Evolutionary conservation across 371 early-diverging fungal species (phyloP).

Genomic region (Dichotomocladium elegans): DNA sequence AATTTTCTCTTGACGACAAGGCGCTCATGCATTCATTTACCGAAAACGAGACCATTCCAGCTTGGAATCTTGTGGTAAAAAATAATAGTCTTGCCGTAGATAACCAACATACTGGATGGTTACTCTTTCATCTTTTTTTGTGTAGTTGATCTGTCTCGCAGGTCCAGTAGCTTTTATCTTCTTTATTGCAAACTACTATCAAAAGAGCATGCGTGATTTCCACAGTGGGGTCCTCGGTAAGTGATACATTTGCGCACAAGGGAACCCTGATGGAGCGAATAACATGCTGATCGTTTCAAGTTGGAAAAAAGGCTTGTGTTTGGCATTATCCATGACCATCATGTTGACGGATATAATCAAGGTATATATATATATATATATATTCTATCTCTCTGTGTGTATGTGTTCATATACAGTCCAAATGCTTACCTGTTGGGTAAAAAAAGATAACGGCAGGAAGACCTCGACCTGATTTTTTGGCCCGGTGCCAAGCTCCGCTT

Average conservation of each 20-base stretch:
- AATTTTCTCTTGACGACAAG: constrained; percentile 63
- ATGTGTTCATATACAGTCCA: background rate
- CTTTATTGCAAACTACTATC: constrained; percentile 32
- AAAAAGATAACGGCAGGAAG: constrained; percentile 54
- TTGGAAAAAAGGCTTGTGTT: constrained; percentile 48
- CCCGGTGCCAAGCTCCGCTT: constrained; percentile 71
- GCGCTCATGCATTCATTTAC: constrained; percentile 48
- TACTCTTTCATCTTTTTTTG: background rate
- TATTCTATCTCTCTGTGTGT: constrained; percentile 29
- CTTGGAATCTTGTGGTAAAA: constrained; percentile 5
- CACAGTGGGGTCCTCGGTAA: constrained; percentile 63
- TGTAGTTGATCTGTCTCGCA: constrained; percentile 39
- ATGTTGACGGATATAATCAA: constrained; percentile 71
- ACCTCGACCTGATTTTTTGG: constrained; percentile 91
- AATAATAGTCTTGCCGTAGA: too few relatives aligned
- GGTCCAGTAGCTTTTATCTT: constrained; percentile 54
- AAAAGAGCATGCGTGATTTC: constrained; percentile 58
- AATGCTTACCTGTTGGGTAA: background rate
- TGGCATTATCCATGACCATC: constrained; percentile 60
- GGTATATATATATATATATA: constrained; percentile 22
- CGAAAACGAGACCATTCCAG: constrained; percentile 1
- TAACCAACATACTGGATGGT: background rate
- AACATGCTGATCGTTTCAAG: background rate
- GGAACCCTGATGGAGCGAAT: background rate
- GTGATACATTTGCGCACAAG: background rate